A percentile compares a stretch with the other conserved stretches of the same genome.
phyloP scores from a whole-genome alignment of 202 grass and related monocot genomes.

The Setaria italica region DNA sequence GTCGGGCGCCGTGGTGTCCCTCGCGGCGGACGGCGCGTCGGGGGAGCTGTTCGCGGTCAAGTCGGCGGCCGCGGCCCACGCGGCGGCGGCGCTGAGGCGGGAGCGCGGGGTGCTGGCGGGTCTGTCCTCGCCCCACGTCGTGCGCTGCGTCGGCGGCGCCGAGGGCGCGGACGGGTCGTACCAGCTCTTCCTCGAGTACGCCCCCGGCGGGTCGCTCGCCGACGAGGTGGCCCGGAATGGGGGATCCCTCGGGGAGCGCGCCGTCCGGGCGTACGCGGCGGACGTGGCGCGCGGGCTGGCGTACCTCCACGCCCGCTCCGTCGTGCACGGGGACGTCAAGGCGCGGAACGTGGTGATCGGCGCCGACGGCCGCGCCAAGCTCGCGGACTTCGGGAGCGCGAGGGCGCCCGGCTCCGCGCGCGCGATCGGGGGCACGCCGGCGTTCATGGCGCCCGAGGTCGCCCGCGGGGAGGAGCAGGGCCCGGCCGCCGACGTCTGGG shows the following conservation, averaged over 20 bases:
- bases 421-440: slow-evolving; percentile 65
- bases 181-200: slow-evolving; percentile 69
- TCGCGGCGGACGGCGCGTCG: slow-evolving; percentile 47
- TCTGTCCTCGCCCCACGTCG: slow-evolving; percentile 58
- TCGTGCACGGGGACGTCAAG: slow-evolving; percentile 79
- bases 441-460: slow-evolving; percentile 91
- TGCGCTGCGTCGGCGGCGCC: slow-evolving; percentile 56
- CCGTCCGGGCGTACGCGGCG: slow-evolving; percentile 14
- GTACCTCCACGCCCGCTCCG: slow-evolving; percentile 57
- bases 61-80: slow-evolving; percentile 39
- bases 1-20: slow-evolving; percentile 63
- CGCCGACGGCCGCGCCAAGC: slow-evolving; percentile 58
- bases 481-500: slow-evolving; percentile 78
- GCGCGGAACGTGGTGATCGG: slow-evolving; percentile 61
- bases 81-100: slow-evolving; percentile 39
- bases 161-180: slow-evolving; percentile 41
- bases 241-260: slow-evolving; percentile 49
- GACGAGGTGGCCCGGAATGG: slow-evolving; percentile 51
- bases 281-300: slow-evolving; percentile 66
- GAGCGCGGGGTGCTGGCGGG: slow-evolving; percentile 48
- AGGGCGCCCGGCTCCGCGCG: neutral
- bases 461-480: slow-evolving; percentile 72
- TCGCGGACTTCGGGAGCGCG: slow-evolving; percentile 83
- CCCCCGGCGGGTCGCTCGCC: slow-evolving; percentile 68
- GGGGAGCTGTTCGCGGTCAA: slow-evolving; percentile 71